phyloP scores from a whole-genome alignment of 306 rosid genomes.

The Casuarina glauca region DNA sequence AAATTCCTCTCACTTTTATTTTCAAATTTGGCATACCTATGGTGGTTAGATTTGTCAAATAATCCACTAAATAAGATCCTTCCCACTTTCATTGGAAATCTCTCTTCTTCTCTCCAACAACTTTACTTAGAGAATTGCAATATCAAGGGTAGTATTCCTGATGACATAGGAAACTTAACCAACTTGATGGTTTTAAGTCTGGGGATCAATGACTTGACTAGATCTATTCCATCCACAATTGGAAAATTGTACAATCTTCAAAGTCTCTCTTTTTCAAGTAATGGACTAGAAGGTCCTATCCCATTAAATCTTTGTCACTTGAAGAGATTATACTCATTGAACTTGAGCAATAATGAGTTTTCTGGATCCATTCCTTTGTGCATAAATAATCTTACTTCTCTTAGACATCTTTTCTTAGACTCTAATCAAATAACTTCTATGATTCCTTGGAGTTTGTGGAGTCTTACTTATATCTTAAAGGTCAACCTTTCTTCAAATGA shows the following conservation, averaged over 20 bases:
- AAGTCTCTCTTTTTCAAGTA: background rate
- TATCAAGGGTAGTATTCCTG: constrained; percentile 12
- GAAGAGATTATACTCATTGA: background rate
- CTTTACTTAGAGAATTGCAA: background rate
- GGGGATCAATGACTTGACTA: background rate
- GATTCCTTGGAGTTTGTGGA: constrained; percentile 4
- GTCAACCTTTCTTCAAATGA: constrained; percentile 11
- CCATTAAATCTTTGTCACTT: constrained; percentile 13
- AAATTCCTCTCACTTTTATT: background rate
- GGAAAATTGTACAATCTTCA: constrained; percentile 1
- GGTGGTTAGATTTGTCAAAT: background rate
- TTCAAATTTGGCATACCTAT: no score
- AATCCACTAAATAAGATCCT: background rate
- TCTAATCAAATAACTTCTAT: constrained; percentile 6
- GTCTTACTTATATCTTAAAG: background rate
- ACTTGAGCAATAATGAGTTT: background rate
- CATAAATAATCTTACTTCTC: constrained; percentile 4
- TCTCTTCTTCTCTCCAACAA: background rate
- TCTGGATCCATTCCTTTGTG: constrained; percentile 20
- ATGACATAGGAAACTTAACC: constrained; percentile 2
- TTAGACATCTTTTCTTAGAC: background rate
- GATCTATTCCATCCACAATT: background rate
- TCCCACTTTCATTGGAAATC: background rate
- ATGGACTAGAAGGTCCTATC: constrained; percentile 4
- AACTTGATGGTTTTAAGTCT: background rate